Evolutionary conservation across 78 protist species (phyloP).

Genomic region (Dictyostelium capitatum): DNA sequence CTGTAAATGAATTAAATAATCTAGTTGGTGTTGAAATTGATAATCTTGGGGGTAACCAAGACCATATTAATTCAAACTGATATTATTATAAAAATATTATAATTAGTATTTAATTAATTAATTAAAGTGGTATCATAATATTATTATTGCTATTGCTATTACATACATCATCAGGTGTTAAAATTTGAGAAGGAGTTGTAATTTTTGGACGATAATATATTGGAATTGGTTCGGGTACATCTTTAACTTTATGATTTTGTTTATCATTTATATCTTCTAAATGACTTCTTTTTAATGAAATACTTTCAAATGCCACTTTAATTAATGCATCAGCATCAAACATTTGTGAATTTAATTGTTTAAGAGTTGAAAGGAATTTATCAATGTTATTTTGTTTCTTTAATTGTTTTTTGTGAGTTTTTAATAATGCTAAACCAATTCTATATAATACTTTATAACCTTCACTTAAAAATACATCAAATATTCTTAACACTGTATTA

Average conservation of each 20-base stretch:
- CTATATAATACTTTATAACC: slow-evolving; percentile 73
- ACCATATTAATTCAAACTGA: slow-evolving; percentile 70
- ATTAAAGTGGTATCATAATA: too few species aligned
- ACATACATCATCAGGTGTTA: slow-evolving; percentile 53
- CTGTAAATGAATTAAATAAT: slow-evolving; percentile 14
- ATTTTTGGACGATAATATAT: slow-evolving; percentile 59
- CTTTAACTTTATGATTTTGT: slow-evolving; percentile 24
- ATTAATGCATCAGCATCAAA: slow-evolving; percentile 27
- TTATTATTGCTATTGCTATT: background rate
- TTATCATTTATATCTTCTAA: slow-evolving; percentile 15
- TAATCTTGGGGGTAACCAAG: slow-evolving; percentile 64
- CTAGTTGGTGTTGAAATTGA: slow-evolving; percentile 50
- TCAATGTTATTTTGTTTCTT: slow-evolving; percentile 8
- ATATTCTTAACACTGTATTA: slow-evolving; percentile 36
- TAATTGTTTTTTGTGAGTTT: slow-evolving; percentile 34
- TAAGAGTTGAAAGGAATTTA: slow-evolving; percentile 18
- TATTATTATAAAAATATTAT: background rate
- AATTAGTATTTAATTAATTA: background rate
- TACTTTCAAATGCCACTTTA: slow-evolving; percentile 45
- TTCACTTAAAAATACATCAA: slow-evolving; percentile 55
- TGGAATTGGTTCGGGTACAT: slow-evolving; percentile 62
- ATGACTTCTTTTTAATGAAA: slow-evolving; percentile 34
- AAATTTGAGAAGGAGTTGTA: slow-evolving; percentile 39
- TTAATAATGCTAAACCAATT: slow-evolving; percentile 37
- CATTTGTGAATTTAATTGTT: slow-evolving; percentile 24